These are phyloP conservation scores for Xylaria sp. DNA, from an alignment of 495 filamentous ascomycete genomes.

Conservation along the genomic window DNA sequence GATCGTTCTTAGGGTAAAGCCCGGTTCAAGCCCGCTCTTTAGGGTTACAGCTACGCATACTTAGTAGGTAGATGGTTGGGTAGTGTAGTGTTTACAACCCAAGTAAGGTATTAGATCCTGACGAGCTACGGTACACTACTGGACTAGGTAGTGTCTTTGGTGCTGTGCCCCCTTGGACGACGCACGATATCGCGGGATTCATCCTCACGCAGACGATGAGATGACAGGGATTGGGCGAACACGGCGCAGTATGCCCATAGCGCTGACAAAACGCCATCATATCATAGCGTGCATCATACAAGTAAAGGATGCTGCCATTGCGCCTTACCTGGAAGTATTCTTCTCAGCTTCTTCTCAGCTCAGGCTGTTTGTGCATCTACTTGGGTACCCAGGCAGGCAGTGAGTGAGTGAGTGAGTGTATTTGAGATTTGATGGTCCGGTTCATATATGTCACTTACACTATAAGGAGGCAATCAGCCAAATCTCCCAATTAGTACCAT, in stretches of 20 bases:
- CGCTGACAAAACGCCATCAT: constrained; percentile 3
- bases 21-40: neutral
- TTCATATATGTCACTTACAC: neutral
- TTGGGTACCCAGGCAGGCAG: neutral
- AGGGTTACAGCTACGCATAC: neutral
- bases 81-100: neutral
- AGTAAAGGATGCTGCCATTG: neutral
- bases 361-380: constrained; percentile 13
- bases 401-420: no score
- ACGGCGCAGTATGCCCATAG: constrained; percentile 7
- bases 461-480: neutral
- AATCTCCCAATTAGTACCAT: neutral
- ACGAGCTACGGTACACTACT: neutral
- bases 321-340: constrained; percentile 1
- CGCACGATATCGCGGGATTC: neutral
- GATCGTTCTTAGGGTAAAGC: neutral
- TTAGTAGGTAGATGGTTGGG: no score
- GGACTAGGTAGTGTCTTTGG: no score
- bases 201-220: constrained; percentile 7
- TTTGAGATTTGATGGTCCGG: neutral
- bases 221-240: neutral
- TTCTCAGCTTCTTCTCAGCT: constrained; percentile 15
- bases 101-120: neutral
- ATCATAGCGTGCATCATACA: neutral
- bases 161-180: neutral